Percentiles rank a stretch among this genome's conserved stretches.
phyloP scores from a whole-genome alignment of 768 basidiomycete genomes.

The Suillus luteus region DNA sequence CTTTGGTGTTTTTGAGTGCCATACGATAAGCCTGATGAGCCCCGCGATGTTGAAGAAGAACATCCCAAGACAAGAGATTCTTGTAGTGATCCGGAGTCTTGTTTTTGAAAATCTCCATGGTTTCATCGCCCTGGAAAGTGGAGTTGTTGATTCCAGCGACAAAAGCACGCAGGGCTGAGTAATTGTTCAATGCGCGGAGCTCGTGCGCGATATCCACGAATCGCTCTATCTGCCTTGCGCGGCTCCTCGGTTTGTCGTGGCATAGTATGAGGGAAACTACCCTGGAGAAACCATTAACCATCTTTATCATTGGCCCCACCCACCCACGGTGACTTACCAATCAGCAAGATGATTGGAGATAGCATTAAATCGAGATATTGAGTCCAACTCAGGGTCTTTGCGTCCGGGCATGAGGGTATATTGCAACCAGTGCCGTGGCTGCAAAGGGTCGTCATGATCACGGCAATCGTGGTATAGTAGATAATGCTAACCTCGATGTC shows the following conservation, averaged over 20 bases:
- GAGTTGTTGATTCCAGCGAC: constrained; percentile 92
- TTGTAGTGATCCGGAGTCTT: too few relatives aligned
- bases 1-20: constrained; percentile 82
- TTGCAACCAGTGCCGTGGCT: constrained; percentile 89
- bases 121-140: constrained; percentile 74
- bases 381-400: constrained; percentile 63
- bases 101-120: constrained; percentile 70
- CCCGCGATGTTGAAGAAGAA: constrained; percentile 77
- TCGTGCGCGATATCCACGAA: constrained; percentile 82
- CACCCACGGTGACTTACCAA: constrained; percentile 54
- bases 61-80: constrained; percentile 84
- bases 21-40: constrained; percentile 91
- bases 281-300: constrained; percentile 48
- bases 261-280: constrained; percentile 89
- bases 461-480: not conserved
- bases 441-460: constrained; percentile 13
- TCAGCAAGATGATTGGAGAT: constrained; percentile 83
- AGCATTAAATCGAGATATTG: constrained; percentile 72
- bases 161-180: constrained; percentile 88
- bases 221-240: constrained; percentile 85
- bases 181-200: constrained; percentile 85
- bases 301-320: not conserved
- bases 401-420: constrained; percentile 72
- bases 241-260: constrained; percentile 73
- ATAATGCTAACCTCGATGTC: constrained; percentile 64